A percentile compares a stretch with the other conserved stretches of the same genome.
These are phyloP conservation scores for Grigorovia transvaalensis DNA, from an alignment of 805 yeast genomes.

Conservation along the genomic window DNA sequence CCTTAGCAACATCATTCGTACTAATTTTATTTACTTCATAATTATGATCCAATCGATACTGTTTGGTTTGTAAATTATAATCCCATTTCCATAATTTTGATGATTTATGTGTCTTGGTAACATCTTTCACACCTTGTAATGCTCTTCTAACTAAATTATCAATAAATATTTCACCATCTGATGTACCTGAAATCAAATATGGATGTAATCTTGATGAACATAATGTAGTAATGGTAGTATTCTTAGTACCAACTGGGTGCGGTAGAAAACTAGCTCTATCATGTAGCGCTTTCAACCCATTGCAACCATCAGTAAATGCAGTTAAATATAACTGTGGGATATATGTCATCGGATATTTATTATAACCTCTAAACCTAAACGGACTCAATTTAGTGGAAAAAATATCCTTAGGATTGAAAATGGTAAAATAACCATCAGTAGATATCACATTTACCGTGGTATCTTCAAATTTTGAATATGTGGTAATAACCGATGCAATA, in stretches of 20 bases:
- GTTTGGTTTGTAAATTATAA: constrained; percentile 30
- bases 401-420: constrained; percentile 30
- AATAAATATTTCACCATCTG: constrained; percentile 39
- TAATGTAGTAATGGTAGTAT: constrained; percentile 32
- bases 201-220: constrained; percentile 39
- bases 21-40: constrained; percentile 28
- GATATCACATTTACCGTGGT: constrained; percentile 28
- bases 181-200: constrained; percentile 35
- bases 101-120: constrained; percentile 21
- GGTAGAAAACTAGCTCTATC: constrained; percentile 29
- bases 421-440: constrained; percentile 34
- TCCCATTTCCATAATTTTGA: constrained; percentile 33
- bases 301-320: constrained; percentile 34
- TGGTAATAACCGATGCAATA: constrained; percentile 28
- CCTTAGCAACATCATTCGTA: constrained; percentile 20
- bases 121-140: constrained; percentile 28
- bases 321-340: constrained; percentile 30
- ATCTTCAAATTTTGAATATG: constrained; percentile 29
- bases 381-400: constrained; percentile 23
- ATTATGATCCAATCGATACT: constrained; percentile 33
- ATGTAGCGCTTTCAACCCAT: constrained; percentile 29
- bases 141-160: constrained; percentile 33
- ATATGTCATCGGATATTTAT: constrained; percentile 22
- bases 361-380: constrained; percentile 26
- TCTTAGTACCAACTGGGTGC: constrained; percentile 31